Percentiles rank a stretch among this genome's conserved stretches.
Conservation (phyloP, 169 alveolate genomes). For the Plasmodium coatneyi region DNA sequence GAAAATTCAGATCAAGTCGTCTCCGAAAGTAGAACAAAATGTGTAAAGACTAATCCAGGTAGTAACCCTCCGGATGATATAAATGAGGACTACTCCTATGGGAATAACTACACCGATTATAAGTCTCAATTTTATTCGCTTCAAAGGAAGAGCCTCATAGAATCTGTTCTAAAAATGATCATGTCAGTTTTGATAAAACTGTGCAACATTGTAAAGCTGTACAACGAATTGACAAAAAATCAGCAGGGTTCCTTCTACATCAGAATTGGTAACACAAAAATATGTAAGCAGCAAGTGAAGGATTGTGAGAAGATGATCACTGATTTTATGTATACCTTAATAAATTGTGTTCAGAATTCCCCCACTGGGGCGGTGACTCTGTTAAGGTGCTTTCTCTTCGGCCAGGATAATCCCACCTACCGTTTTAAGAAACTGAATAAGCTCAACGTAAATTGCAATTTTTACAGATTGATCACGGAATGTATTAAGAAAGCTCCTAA, state of each 20-base stretch:
- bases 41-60: slow-evolving; percentile 15
- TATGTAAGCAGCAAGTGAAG: slow-evolving; percentile 36
- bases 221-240: slow-evolving; percentile 64
- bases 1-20: slow-evolving; percentile 21
- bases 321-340: slow-evolving; percentile 48
- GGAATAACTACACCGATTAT: slow-evolving; percentile 31
- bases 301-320: slow-evolving; percentile 66
- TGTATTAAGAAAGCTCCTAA: slow-evolving; percentile 72
- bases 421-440: slow-evolving; percentile 55
- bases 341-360: slow-evolving; percentile 71
- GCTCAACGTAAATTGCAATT: slow-evolving; percentile 50
- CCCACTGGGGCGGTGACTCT: slow-evolving; percentile 69
- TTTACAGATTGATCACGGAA: slow-evolving; percentile 57
- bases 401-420: slow-evolving; percentile 72
- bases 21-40: slow-evolving; percentile 50
- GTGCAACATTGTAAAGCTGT: slow-evolving; percentile 68
- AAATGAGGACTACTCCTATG: slow-evolving; percentile 12
- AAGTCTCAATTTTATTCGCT: slow-evolving; percentile 28
- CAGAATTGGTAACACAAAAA: slow-evolving; percentile 34
- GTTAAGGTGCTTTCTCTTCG: slow-evolving; percentile 57
- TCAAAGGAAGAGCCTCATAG: slow-evolving; percentile 63
- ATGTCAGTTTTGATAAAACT: slow-evolving; percentile 75
- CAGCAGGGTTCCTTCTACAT: slow-evolving; percentile 45
- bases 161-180: slow-evolving; percentile 72
- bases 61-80: slow-evolving; percentile 27